A percentile compares a stretch with the other conserved stretches of the same genome.
These are phyloP conservation scores for Pseudevernia furfuracea DNA, from an alignment of 495 filamentous ascomycete genomes.

Conservation along the genomic window DNA sequence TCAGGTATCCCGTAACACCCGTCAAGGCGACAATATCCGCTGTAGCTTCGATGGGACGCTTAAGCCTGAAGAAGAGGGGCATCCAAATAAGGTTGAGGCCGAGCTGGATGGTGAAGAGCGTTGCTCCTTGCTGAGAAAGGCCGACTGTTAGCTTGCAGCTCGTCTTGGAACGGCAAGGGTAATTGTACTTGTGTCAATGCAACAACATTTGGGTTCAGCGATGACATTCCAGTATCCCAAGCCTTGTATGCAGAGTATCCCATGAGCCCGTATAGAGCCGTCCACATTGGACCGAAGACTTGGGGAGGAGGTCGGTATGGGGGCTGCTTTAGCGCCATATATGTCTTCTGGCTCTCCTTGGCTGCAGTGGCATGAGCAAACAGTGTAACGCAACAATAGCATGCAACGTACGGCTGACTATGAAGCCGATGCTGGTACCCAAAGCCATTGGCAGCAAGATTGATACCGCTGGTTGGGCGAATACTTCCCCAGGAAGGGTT, in stretches of 20 bases:
- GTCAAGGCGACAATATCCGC: conserved; percentile 66
- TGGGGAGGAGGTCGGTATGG: conserved; percentile 69
- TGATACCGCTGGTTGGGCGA: conserved; percentile 56
- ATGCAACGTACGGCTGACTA: conserved; percentile 44
- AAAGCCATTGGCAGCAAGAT: conserved; percentile 60
- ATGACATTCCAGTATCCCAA: conserved; percentile 49
- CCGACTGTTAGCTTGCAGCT: conserved; percentile 21
- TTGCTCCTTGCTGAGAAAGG: conserved; percentile 49
- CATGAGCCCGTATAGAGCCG: conserved; percentile 77
- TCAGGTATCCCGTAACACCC: conserved; percentile 59
- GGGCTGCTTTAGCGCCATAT: conserved; percentile 65
- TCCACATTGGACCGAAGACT: conserved; percentile 83
- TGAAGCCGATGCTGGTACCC: conserved; percentile 57
- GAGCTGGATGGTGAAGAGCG: conserved; percentile 77
- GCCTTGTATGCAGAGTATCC: conserved; percentile 77
- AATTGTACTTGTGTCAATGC: conserved; percentile 35
- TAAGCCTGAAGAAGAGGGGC: conserved; percentile 79
- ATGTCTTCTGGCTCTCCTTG: conserved; percentile 52
- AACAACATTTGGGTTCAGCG: conserved; percentile 35
- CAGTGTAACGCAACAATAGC: neutral
- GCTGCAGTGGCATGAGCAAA: conserved; percentile 30
- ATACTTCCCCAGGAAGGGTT: conserved; percentile 56
- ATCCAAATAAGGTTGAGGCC: conserved; percentile 82
- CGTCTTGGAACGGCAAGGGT: neutral
- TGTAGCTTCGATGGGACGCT: conserved; percentile 63